phyloP scores from a whole-genome alignment of 139 green algal genomes.

The Chlorella ohadii region DNA sequence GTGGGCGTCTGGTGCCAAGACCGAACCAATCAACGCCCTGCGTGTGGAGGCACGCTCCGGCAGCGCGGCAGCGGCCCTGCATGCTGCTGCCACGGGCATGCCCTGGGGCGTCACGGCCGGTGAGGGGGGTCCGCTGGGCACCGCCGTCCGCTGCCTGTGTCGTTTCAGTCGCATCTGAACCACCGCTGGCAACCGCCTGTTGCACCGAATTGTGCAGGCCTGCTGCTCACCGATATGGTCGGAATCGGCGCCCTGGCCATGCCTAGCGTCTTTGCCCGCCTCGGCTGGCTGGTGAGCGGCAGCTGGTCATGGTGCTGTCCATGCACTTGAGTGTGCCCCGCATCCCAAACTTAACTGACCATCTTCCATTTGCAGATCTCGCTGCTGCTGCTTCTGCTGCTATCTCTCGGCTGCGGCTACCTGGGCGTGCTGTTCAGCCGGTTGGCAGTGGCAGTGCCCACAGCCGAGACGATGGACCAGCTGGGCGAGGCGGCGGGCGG shows the following conservation, averaged over 20 bases:
- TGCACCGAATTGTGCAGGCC: background rate
- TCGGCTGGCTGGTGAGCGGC: slow-evolving; percentile 46
- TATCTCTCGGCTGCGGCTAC: slow-evolving; percentile 41
- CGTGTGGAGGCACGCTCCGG: background rate
- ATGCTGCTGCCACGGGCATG: background rate
- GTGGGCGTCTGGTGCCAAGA: background rate
- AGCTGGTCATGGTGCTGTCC: too few relatives aligned
- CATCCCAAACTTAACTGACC: too few relatives aligned
- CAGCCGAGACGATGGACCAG: slow-evolving; percentile 46
- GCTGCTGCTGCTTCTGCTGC: background rate
- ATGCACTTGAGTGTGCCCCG: too few relatives aligned
- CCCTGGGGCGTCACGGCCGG: slow-evolving; percentile 12
- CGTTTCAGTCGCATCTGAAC: background rate
- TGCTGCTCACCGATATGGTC: slow-evolving; percentile 52
- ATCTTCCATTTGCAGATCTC: background rate
- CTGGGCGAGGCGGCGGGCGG: slow-evolving; percentile 48
- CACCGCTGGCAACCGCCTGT: background rate
- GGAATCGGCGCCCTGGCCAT: slow-evolving; percentile 43
- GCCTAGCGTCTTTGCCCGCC: slow-evolving; percentile 38
- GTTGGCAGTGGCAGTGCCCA: slow-evolving; percentile 33
- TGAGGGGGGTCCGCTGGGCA: background rate
- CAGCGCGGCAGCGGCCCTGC: background rate
- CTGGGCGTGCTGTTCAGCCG: slow-evolving; percentile 45
- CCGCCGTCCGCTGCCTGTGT: background rate
- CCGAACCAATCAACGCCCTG: background rate